These are phyloP conservation scores for Pleodorina starrii DNA, from an alignment of 139 green algal genomes.

Conservation along the genomic window DNA sequence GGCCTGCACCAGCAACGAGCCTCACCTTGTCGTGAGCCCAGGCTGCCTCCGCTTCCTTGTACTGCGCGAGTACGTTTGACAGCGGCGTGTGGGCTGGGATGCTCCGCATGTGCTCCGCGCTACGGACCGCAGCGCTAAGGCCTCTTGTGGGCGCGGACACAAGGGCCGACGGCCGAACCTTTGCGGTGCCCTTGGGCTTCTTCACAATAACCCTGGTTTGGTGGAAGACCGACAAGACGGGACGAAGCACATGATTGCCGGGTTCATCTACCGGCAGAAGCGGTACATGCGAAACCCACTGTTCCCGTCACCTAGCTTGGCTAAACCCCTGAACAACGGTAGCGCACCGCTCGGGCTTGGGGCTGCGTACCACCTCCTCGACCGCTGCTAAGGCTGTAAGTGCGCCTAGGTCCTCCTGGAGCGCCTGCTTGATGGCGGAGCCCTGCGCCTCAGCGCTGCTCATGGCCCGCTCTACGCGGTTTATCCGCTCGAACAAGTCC, in stretches of 20 bases:
- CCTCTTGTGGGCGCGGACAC: not conserved
- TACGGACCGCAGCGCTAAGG: slow-evolving; percentile 29
- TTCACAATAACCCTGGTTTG: not conserved
- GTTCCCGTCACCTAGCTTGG: no score
- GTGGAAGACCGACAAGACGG: no score
- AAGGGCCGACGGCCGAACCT: not conserved
- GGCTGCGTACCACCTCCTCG: slow-evolving; percentile 23
- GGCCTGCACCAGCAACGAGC: no score
- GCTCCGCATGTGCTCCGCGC: slow-evolving; percentile 35
- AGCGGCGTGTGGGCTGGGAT: slow-evolving; percentile 62
- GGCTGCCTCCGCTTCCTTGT: slow-evolving; percentile 71
- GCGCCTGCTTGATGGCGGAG: slow-evolving; percentile 14
- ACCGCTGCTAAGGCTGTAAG: not conserved
- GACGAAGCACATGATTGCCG: no score
- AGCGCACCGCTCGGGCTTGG: slow-evolving; percentile 35
- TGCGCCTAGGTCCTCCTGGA: slow-evolving; percentile 10
- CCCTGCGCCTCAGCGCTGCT: slow-evolving; percentile 40
- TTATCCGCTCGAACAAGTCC: slow-evolving; percentile 46
- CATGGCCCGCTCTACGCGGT: slow-evolving; percentile 43
- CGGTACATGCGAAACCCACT: no score
- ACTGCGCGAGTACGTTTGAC: slow-evolving; percentile 71
- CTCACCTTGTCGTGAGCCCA: slow-evolving; percentile 78
- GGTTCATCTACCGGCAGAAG: no score
- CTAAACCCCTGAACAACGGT: no score
- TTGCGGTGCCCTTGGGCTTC: not conserved